These are phyloP conservation scores for Penicillium chermesinum DNA, from an alignment of 495 filamentous ascomycete species.

Conservation along the genomic window DNA sequence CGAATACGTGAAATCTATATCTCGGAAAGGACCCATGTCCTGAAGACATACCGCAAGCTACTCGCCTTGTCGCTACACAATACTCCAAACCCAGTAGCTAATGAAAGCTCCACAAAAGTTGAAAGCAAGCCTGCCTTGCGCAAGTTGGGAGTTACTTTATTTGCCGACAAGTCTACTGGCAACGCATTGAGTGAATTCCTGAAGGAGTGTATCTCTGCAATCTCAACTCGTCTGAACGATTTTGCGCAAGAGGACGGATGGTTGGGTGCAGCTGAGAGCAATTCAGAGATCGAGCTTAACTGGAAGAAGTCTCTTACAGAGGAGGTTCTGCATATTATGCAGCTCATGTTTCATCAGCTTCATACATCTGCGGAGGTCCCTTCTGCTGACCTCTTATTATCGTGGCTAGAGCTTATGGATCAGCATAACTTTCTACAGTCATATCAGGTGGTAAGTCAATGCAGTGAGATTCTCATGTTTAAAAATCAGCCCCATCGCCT, in stretches of 20 bases:
- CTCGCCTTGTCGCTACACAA: conserved; percentile 32
- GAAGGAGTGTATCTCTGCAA: conserved; percentile 39
- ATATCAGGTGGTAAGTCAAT: conserved; percentile 49
- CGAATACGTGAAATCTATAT: conserved; percentile 65
- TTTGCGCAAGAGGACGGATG: conserved; percentile 49
- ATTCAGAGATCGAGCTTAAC: conserved; percentile 50
- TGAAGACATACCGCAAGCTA: conserved; percentile 43
- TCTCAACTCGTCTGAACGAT: conserved; percentile 40
- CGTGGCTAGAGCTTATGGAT: conserved; percentile 70
- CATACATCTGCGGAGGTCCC: conserved; percentile 51
- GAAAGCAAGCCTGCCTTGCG: conserved; percentile 21
- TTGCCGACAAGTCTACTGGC: conserved; percentile 25
- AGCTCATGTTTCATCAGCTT: conserved; percentile 65
- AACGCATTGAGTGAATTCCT: conserved; percentile 24
- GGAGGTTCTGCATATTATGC: conserved; percentile 67
- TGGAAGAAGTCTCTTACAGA: conserved; percentile 61
- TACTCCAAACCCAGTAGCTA: conserved; percentile 7
- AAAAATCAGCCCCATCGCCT: conserved; percentile 20
- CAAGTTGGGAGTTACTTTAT: conserved; percentile 29
- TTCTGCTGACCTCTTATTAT: conserved; percentile 52
- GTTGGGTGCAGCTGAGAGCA: conserved; percentile 41
- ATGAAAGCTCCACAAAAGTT: background rate
- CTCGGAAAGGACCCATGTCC: conserved; percentile 52
- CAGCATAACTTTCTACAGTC: conserved; percentile 59
- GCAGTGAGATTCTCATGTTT: background rate